Evolutionary conservation across 1,284 basidiomycete genomes (phyloP).

Genomic region (Sporisorium scitamineum): DNA sequence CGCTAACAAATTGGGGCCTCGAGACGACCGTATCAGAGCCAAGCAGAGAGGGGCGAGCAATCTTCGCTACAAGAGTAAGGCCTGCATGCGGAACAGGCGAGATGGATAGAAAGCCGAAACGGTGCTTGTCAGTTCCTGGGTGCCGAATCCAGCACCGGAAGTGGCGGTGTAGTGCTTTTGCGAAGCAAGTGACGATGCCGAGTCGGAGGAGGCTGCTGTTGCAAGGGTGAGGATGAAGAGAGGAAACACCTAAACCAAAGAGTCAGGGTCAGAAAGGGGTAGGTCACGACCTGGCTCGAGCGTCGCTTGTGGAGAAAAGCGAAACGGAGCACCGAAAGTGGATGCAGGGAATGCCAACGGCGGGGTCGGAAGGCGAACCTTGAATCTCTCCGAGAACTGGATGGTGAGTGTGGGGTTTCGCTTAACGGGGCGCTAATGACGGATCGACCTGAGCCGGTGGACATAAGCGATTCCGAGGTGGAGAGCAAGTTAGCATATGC

Average conservation of each 20-base stretch:
- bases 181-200: neutral
- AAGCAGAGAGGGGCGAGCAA: neutral
- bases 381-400: constrained; percentile 37
- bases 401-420: constrained; percentile 11
- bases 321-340: neutral
- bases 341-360: too few relatives aligned
- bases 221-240: neutral
- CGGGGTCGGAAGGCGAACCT: too few relatives aligned
- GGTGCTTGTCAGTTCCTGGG: neutral
- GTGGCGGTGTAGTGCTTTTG: neutral
- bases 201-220: neutral
- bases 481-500: too few relatives aligned
- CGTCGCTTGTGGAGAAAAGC: neutral
- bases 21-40: neutral
- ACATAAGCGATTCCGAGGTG: too few relatives aligned
- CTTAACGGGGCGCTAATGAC: constrained; percentile 7
- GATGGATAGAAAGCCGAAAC: neutral
- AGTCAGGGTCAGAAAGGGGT: constrained; percentile 1
- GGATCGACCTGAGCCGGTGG: constrained; percentile 27
- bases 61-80: neutral
- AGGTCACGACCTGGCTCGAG: constrained; percentile 6
- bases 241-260: neutral
- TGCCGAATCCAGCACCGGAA: neutral
- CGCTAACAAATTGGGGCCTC: too few relatives aligned
- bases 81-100: neutral